Conservation (phyloP, 345 rosid species). For the Excoecaria agallocha region DNA sequence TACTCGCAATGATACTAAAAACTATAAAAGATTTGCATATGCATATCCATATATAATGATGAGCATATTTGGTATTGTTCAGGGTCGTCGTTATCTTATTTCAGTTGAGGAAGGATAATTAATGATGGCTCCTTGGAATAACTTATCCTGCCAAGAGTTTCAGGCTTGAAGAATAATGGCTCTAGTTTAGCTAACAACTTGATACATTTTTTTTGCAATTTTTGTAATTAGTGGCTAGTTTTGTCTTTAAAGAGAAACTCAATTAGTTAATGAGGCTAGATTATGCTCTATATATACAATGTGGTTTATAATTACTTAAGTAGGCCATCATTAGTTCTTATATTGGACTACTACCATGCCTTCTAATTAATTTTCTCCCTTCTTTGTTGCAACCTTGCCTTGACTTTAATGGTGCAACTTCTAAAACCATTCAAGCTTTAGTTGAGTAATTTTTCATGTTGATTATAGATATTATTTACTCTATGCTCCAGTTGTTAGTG, state of each 20-base stretch:
- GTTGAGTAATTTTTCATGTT: conserved; percentile 54
- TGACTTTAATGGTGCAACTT: conserved; percentile 39
- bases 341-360: background rate
- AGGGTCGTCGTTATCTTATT: conserved; percentile 72
- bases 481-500: too few species aligned
- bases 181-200: background rate
- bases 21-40: too few species aligned
- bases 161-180: conserved; percentile 48
- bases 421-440: conserved; percentile 43
- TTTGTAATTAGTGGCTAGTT: background rate
- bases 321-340: background rate
- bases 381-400: conserved; percentile 60
- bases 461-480: background rate
- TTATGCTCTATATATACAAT: background rate
- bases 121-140: conserved; percentile 57
- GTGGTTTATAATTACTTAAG: background rate
- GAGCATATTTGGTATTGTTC: conserved; percentile 18
- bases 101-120: conserved; percentile 49
- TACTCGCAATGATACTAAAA: too few species aligned
- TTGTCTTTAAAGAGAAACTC: conserved; percentile 1
- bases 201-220: background rate
- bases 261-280: background rate
- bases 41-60: too few species aligned
- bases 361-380: background rate
- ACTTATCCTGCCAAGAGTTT: conserved; percentile 71